Evolutionary conservation across 192 early-diverging fungal species (phyloP).

Genomic region (Cetraspora pellucida): DNA sequence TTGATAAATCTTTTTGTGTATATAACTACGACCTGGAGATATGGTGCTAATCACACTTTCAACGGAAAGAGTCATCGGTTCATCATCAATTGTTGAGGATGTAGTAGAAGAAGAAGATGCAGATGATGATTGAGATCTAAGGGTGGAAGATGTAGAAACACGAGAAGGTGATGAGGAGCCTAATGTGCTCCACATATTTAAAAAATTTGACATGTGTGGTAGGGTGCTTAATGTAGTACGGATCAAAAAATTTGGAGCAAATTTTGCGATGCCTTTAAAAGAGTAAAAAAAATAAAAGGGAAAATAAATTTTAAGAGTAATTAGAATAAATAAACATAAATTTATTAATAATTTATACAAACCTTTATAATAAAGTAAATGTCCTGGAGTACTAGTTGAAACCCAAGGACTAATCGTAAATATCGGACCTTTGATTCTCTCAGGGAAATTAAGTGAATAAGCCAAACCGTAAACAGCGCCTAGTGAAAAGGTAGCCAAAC

Average conservation of each 20-base stretch:
- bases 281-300: background rate
- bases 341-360: background rate
- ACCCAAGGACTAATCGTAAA: slow-evolving; percentile 32
- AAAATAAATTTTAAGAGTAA: background rate
- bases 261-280: slow-evolving; percentile 20
- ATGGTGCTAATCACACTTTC: background rate
- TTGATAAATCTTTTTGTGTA: slow-evolving; percentile 26
- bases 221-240: slow-evolving; percentile 22
- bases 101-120: background rate
- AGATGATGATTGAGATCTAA: background rate
- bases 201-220: slow-evolving; percentile 16
- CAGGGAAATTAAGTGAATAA: slow-evolving; percentile 26
- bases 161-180: slow-evolving; percentile 9
- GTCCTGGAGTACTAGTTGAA: slow-evolving; percentile 25
- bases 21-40: slow-evolving; percentile 27
- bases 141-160: no score
- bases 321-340: background rate
- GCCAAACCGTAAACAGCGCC: slow-evolving; percentile 32
- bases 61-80: no score
- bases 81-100: slow-evolving; percentile 2
- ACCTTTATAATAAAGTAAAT: background rate
- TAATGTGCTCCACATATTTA: slow-evolving; percentile 26
- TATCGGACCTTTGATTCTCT: slow-evolving; percentile 25
- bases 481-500: slow-evolving; percentile 26
- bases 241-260: slow-evolving; percentile 32